Base-by-base conservation (phyloP, 1,284 basidiomycete genomes). In the Coniophora puteana region DNA sequence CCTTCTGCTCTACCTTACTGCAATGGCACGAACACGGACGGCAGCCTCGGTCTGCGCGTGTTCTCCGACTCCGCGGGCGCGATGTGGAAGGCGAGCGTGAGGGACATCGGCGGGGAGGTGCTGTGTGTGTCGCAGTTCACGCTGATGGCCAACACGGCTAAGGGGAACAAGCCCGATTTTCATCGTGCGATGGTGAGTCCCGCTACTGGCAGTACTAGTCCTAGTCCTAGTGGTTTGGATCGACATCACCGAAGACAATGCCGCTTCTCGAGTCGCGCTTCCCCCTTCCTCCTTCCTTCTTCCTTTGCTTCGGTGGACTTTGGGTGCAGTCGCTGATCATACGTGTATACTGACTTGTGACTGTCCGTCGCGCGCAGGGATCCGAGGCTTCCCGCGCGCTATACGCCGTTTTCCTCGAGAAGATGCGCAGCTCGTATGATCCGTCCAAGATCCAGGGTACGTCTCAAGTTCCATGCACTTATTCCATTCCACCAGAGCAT, bases 41-140 rank as follows among this genome's bases (percentile, higher is more conserved):
- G 14, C 50, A 89, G 85, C 49, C 68, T 94, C 5, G 69, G 73
- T 17, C 70, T 92, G 38, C 78, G 83, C 37, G 70, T 85, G 40
- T 95, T 93, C 61, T 72, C 80, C 40, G 83, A 88, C 55, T 66
- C 70, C 7, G 51, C 46, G 17, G 71, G 76, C 47, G 51, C 70
- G 35, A 81, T 83, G 79, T 95, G 92, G 92, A 90, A 86, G 61
- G 65, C 72, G 26, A 91, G 70, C 55, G 83, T 95, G 41, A 86
- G 82, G 61, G 91, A 94, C 48, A 77, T 93, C 24, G 74, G 78
- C 23, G 92, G 90, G 40, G 90, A 93, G 41, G 76, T 95, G 11
- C 74, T 95, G 18, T 93, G 91, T 52, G 89, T 93, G 12, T 93
- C 90, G 1, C 92, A 95, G 53, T 95, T 95, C 61, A 95, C 92